Percentiles rank a stretch among this genome's conserved stretches.
Evolutionary conservation across 495 filamentous ascomycete species (phyloP).

Genomic region (Neurospora sp.): DNA sequence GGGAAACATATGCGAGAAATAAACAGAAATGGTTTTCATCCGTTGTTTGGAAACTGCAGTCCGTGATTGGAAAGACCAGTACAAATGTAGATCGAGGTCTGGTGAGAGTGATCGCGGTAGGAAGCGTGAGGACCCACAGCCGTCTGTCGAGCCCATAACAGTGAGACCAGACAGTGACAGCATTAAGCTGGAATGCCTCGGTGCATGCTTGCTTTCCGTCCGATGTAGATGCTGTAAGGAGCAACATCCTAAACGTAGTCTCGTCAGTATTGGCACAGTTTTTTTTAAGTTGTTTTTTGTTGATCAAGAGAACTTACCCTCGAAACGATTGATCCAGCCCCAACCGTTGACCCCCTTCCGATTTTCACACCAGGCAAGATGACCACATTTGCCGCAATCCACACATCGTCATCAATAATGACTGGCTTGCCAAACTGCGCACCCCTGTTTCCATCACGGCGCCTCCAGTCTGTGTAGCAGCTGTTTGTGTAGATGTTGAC

Average conservation of each 20-base stretch:
- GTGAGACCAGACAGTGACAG: not conserved
- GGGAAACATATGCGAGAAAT: not conserved
- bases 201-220: slow-evolving; percentile 18
- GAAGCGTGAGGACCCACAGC: not conserved
- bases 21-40: not conserved
- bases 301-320: slow-evolving; percentile 41
- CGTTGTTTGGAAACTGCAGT: not conserved
- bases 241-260: slow-evolving; percentile 19
- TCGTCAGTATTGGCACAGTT: not conserved
- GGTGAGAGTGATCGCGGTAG: not conserved
- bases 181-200: slow-evolving; percentile 13
- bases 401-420: slow-evolving; percentile 79
- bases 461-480: slow-evolving; percentile 64
- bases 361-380: slow-evolving; percentile 78
- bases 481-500: slow-evolving; percentile 77
- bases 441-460: slow-evolving; percentile 64
- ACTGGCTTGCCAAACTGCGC: slow-evolving; percentile 63
- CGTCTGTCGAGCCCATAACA: not conserved
- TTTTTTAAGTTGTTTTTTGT: too few relatives aligned
- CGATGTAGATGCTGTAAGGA: slow-evolving; percentile 23
- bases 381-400: slow-evolving; percentile 56
- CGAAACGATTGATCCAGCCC: slow-evolving; percentile 80
- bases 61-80: not conserved
- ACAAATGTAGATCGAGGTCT: not conserved
- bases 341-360: slow-evolving; percentile 68